Evolutionary conservation across 106 monocot genomes (phyloP).

Genomic region (Narthecium ossifragum): DNA sequence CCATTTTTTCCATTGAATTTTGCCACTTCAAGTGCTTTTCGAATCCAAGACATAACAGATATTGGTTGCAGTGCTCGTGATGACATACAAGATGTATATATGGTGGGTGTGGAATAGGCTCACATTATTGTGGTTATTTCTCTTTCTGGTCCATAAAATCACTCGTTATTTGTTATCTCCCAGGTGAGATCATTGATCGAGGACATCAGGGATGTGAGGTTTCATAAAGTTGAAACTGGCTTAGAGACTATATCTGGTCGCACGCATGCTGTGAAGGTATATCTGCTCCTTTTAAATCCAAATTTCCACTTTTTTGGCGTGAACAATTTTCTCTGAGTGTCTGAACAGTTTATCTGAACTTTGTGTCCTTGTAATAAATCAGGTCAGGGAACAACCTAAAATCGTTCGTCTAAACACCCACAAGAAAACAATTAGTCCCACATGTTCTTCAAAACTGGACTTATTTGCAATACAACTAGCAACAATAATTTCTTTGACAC

Average conservation of each 20-base stretch:
- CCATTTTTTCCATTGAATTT: neutral
- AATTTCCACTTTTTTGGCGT: neutral
- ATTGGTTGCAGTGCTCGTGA: slow-evolving; percentile 63
- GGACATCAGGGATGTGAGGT: slow-evolving; percentile 91
- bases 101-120: slow-evolving; percentile 43
- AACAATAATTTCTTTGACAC: no score
- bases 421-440: neutral
- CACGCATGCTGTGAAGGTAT: slow-evolving; percentile 93
- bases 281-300: neutral
- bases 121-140: neutral
- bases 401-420: neutral
- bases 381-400: neutral
- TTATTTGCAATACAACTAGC: no score
- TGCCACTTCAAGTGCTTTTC: neutral
- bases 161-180: slow-evolving; percentile 7
- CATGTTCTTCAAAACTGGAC: no score
- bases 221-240: slow-evolving; percentile 93
- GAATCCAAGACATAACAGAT: slow-evolving; percentile 11
- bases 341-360: neutral
- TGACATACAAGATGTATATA: slow-evolving; percentile 75
- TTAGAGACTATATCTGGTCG: slow-evolving; percentile 91
- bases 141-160: neutral
- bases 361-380: neutral
- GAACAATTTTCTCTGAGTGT: neutral
- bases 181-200: slow-evolving; percentile 96